Evolutionary conservation across 495 filamentous ascomycete genomes (phyloP).

Genomic region (Aeminium ludgeri): DNA sequence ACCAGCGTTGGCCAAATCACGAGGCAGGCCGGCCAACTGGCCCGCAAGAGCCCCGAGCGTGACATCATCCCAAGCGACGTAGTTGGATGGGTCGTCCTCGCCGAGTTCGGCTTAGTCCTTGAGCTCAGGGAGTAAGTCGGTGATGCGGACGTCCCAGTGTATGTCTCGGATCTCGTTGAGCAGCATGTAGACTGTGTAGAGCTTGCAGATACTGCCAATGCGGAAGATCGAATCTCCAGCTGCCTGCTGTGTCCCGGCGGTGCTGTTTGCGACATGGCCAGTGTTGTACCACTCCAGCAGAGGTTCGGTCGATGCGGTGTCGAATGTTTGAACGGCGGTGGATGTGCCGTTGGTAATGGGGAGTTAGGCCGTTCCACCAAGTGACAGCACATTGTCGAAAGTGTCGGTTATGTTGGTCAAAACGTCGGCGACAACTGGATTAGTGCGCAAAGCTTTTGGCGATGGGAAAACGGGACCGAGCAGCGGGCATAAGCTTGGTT

Average conservation of each 20-base stretch:
- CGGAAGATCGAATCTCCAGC: conserved; percentile 2
- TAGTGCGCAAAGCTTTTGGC: no score
- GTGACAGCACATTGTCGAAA: no score
- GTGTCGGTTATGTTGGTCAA: no score
- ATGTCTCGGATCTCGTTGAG: not conserved
- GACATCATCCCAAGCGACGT: conserved; percentile 31
- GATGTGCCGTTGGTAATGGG: no score
- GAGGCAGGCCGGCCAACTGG: conserved; percentile 28
- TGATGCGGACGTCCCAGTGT: not conserved
- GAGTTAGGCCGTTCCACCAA: no score
- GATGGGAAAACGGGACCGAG: no score
- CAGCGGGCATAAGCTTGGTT: no score
- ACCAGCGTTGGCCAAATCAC: conserved; percentile 20
- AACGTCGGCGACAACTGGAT: no score
- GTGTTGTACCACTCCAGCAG: no score
- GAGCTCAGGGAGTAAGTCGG: conserved; percentile 1
- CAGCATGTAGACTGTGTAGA: conserved; percentile 1
- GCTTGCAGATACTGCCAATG: conserved; percentile 5
- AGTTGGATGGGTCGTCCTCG: conserved; percentile 7
- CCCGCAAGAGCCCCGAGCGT: conserved; percentile 28
- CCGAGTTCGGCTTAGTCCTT: conserved; percentile 1
- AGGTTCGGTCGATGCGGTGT: no score
- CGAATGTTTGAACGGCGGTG: no score
- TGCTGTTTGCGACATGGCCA: not conserved
- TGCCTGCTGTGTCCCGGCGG: not conserved